phyloP scores from a whole-genome alignment of 208 protist species.

The Wallacemonas sp. region DNA sequence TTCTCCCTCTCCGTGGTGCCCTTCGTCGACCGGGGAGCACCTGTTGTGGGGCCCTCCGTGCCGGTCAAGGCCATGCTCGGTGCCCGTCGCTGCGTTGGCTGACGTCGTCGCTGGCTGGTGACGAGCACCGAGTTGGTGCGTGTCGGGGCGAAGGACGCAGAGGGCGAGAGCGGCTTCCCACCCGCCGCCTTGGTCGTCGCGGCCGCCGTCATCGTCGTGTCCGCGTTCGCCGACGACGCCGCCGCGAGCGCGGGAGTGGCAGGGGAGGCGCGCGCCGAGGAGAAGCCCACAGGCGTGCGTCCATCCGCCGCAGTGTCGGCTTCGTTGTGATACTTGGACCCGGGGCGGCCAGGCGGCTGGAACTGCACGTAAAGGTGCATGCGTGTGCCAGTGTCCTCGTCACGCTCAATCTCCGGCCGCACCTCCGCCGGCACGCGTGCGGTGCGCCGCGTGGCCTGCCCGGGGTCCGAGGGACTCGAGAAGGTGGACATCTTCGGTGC shows the following conservation, averaged over 20 bases:
- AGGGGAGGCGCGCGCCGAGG: background rate
- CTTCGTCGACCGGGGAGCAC: background rate
- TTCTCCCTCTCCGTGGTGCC: background rate
- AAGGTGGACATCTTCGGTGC: too few relatives aligned
- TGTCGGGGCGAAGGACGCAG: background rate
- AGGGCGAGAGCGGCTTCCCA: background rate
- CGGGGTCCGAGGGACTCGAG: too few relatives aligned
- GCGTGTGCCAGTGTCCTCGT: background rate
- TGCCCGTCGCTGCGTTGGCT: background rate
- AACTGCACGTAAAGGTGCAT: slow-evolving; percentile 13
- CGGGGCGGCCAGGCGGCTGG: too few relatives aligned
- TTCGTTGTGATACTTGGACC: background rate
- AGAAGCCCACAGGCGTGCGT: background rate
- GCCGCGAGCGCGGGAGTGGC: background rate
- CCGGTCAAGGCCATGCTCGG: too few relatives aligned
- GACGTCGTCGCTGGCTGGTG: background rate
- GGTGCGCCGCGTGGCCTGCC: background rate
- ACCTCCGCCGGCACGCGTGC: background rate
- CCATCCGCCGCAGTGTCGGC: background rate
- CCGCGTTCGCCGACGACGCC: background rate
- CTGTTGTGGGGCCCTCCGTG: background rate
- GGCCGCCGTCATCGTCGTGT: background rate
- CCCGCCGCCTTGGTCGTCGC: background rate
- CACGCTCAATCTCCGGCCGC: slow-evolving; percentile 1
- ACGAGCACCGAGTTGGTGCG: slow-evolving; percentile 6